Percentiles rank a stretch among this genome's conserved stretches.
These are phyloP conservation scores for Dictyostelium purpureum DNA, from an alignment of 78 protist genomes.

Conservation along the genomic window DNA sequence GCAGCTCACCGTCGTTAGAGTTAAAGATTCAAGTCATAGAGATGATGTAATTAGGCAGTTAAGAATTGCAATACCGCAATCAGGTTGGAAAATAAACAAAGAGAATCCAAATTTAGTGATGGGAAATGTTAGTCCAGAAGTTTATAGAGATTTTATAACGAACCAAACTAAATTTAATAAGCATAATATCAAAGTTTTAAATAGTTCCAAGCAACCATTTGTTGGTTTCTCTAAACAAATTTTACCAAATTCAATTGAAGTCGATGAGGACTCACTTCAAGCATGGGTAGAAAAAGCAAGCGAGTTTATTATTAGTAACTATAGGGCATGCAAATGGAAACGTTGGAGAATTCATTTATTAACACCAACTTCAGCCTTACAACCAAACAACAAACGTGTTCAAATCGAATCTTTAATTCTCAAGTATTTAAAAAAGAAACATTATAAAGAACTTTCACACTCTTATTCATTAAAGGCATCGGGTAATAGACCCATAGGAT, in stretches of 20 bases:
- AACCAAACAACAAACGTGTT: too few species aligned
- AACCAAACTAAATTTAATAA: not conserved
- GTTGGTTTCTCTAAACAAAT: constrained; percentile 23
- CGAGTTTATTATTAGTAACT: not conserved
- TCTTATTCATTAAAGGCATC: not conserved
- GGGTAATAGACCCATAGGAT: not conserved
- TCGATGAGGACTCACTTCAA: not conserved
- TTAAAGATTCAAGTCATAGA: not conserved
- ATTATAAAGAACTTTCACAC: not conserved
- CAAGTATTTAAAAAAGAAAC: not conserved
- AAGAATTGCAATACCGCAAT: not conserved
- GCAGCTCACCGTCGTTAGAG: constrained; percentile 4
- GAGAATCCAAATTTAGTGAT: not conserved
- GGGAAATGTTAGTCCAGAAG: not conserved
- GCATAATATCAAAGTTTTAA: not conserved
- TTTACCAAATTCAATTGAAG: not conserved
- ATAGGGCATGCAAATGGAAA: not conserved
- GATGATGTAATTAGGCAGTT: not conserved
- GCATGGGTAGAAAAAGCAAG: not conserved
- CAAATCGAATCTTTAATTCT: not conserved
- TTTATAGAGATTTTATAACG: not conserved
- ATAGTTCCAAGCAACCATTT: constrained; percentile 7
- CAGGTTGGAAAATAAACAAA: constrained; percentile 19
- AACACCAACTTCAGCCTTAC: not conserved
- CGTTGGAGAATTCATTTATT: constrained; percentile 26